Evolutionary conservation across 352 stramenopile genomes (phyloP), one percentile per base, ranked within the genome.

Genomic region (Pythium biforme): DNA sequence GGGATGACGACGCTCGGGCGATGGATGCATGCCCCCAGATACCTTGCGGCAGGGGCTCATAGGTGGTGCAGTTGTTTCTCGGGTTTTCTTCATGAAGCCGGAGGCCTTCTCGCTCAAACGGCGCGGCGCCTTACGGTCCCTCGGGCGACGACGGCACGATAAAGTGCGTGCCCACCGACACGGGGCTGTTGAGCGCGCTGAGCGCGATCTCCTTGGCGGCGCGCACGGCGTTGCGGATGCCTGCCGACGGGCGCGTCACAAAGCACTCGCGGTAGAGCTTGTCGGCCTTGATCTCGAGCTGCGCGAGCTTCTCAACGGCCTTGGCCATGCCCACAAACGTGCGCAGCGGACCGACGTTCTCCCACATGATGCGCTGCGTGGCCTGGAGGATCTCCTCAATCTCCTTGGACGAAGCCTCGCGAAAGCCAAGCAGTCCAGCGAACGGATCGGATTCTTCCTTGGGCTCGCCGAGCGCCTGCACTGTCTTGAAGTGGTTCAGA

Each of bases 281-380:
- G 66, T 87, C 75, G 3, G 88, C 85, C 68, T 96, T 85, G 14
- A 83, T 67, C 51, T 89, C 76, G 25, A 98, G 78, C 12, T 89
- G 74, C 27, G 66, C 68, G 26, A 98, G 82, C 50, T 90, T 82
- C 49, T 95, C 83, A 9, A 96, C 70, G 0, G 90, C 95, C 29
- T 68, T 76, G 14, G 81, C 63, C 60, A 98, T 86, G 22, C 91
- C 90, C 3, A 69, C 70, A 14, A 74, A 55, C 25, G 84, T 97
- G 23, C 95, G 90, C 43, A 97, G 81, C 3, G 97, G 85, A 9
- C 95, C 95, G 1, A 98, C 92, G 37, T 95, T 79, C 61, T 98
- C 90, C 95, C 95, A 98, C 91, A 98, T 98, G 59, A 95, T 89
- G 50, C 72, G 80, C 70, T 89, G 77, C 51, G 70, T 92, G 20